Evolutionary conservation across 2,329 filamentous ascomycete species (phyloP).

Genomic region (Elsinoe fawcettii): DNA sequence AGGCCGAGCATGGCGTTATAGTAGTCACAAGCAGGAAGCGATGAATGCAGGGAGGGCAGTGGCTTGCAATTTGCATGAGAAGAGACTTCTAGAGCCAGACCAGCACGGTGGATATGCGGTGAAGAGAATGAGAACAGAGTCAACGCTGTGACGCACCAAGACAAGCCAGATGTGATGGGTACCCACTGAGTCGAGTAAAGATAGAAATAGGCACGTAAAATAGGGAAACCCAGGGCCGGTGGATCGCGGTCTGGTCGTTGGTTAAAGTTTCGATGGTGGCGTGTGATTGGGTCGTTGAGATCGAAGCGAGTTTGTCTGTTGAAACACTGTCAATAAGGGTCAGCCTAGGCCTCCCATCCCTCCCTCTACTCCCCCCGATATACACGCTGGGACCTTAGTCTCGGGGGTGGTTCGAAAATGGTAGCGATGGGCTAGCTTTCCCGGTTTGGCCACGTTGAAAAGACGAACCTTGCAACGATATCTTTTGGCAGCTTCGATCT

Average conservation of each 20-base stretch:
- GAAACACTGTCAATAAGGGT: neutral
- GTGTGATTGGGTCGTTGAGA: slow-evolving; percentile 8
- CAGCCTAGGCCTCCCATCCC: neutral
- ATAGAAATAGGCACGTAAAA: neutral
- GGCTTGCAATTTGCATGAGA: neutral
- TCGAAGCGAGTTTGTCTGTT: neutral
- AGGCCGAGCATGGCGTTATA: neutral
- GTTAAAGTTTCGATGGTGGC: slow-evolving; percentile 1
- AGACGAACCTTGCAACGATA: neutral
- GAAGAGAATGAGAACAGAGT: neutral
- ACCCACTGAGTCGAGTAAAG: neutral
- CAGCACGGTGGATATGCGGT: neutral
- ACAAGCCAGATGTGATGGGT: neutral
- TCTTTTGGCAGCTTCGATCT: neutral
- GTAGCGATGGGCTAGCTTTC: neutral
- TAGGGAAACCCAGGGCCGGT: neutral
- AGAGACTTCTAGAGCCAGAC: neutral
- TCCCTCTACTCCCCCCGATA: neutral
- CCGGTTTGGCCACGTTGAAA: neutral
- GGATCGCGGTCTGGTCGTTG: neutral
- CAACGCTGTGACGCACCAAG: neutral
- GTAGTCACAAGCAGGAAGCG: neutral
- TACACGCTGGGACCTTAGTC: neutral
- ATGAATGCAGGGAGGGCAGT: neutral
- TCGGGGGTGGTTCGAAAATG: no score